Base-by-base conservation (phyloP, 768 basidiomycete species). In the Phlegmacium glaucopus region DNA sequence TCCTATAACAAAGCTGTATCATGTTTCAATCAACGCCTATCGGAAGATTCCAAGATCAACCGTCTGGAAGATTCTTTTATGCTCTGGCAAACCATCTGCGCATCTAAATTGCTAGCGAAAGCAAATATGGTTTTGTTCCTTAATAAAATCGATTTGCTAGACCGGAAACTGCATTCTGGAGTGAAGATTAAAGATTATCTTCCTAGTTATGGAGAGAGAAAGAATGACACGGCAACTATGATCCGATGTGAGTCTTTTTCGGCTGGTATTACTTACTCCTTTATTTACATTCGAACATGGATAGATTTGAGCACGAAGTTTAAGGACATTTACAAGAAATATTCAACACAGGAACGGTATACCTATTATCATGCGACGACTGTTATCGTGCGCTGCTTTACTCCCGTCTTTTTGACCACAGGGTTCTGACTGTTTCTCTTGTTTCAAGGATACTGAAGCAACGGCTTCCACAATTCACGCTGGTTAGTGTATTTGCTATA, bases 1-100 rank as follows among this genome's bases (percentile, higher is more conserved):
- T 6, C 37, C n/a, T 17, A 18, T 39, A n/a, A 13, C 32, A n/a
- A 44, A 72, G 70, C 72, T 1, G 67, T 76, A 34, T 76, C 74
- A 5, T 69, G 66, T 51, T 77, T 75, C 53, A 70, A 76, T 50
- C 70, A 74, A 49, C 67, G 69, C 8, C 66, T 74, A 13, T 51
- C 75, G 11, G 85, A 88, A 65, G 83, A 87, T 55, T 72, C 72
- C 5, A 68, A 67, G 8, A 75, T 87, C 43, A 87, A 86, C 53
- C 74, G 85, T 8, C 72, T 87, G 12, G 83, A 89, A 61, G 87
- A 90, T 61, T 84, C 85, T 1, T 74, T 87, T 50, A 70, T 73
- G 40, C 74, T 90, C 3, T 90, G 85, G 85, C 74, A 69, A 22
- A 71, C 77, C 1, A 71, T 90, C 35, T 85, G 83, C 64, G 57